Evolutionary conservation across 768 basidiomycete genomes (phyloP), one percentile per base, ranked within the genome.

Genomic region (Mycena capillaripes): DNA sequence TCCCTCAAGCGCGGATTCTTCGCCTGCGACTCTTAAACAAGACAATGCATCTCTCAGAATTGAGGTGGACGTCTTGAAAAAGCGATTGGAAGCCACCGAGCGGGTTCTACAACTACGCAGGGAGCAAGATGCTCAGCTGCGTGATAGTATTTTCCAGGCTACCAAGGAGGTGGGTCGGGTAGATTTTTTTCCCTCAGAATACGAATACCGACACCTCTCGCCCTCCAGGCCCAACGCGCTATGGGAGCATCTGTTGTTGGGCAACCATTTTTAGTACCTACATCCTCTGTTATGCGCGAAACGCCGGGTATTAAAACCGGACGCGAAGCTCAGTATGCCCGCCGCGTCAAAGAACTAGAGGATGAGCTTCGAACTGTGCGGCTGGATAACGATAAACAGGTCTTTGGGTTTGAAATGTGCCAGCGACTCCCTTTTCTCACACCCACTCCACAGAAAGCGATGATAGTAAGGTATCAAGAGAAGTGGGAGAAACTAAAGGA

Each of bases 401-500:
- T 94, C 59, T 17, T 36, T 50, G 25, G 50, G 19, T n/a, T 57
- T 21, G 58, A 40, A 42, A 29, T 44, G 32, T 50, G 66, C 16
- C 46, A 50, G 19, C 42, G 56, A 38, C 27, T 46, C 42, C 56
- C 36, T 34, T 62, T 27, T 38, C 53, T 70, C 65, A 50, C 25
- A 46, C 8, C n/a, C 27, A 23, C 63, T 77, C 58, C 69, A 69
- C 82, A 96, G 95, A 94, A 92, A 90, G 85, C 89, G 14, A 93
- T 95, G 89, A 95, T 95, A 73, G 85, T 87, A 25, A 92, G 93
- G 76, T 96, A 94, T 82, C 89, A 93, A 30, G 95, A 96, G 82
- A 88, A 94, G 46, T 96, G 95, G 95, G 93, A 94, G 79, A 95
- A 95, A 80, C 84, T 96, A 67, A 96, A 96, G 79, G 95, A 96